Base-by-base conservation (phyloP, 805 yeast species). In the Pichia nanzhaoensis region DNA sequence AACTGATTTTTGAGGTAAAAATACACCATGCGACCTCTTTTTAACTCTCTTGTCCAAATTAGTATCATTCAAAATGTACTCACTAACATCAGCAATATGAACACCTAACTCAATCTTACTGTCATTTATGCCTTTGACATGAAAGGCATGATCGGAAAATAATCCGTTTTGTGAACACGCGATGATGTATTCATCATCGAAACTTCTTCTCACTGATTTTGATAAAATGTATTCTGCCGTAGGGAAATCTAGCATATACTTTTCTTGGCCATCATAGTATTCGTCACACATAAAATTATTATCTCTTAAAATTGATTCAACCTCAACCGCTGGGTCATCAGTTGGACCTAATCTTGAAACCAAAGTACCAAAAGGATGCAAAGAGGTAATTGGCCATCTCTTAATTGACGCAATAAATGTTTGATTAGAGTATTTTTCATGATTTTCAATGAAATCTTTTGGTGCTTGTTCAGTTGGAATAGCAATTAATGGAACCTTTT, bases 391-490 rank as follows among this genome's bases (percentile, higher is more conserved):
- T 59, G 99, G 99, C 99, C 99, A 93, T 65, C 99, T 82, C 64
- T 93, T 93, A 58, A 93, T 91, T 1, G 95, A 84, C 0, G 98
- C 97, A 50, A 93, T 91, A 60, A 91, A 93, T 42, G 90, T 68
- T 55, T 82, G 85, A 59, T 86, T 79, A 0, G 85, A 73, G 57
- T 93, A 93, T 42, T 73, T 74, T 46, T 85, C 95, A 53, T 89
- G 95, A 55, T 88, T 89, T 55, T 89, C 96, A 36, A 93, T 90
- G 66, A 93, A 91, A 63, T 91, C 98, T 48, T 75, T 78, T 30
- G 99, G 99, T 0, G 96, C 99, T 64, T 93, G 96, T 58, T 93
- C 99, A 1, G 97, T 93, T 34, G 99, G 99, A 52, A 93, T 93
- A 14, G 99, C 99, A 69, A 93, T 90, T 52, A 93, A 73, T 5